Evolutionary conservation across 495 filamentous ascomycete genomes (phyloP), one percentile per base, ranked within the genome.

Genomic region (Penicillium psychrofluorescens): DNA sequence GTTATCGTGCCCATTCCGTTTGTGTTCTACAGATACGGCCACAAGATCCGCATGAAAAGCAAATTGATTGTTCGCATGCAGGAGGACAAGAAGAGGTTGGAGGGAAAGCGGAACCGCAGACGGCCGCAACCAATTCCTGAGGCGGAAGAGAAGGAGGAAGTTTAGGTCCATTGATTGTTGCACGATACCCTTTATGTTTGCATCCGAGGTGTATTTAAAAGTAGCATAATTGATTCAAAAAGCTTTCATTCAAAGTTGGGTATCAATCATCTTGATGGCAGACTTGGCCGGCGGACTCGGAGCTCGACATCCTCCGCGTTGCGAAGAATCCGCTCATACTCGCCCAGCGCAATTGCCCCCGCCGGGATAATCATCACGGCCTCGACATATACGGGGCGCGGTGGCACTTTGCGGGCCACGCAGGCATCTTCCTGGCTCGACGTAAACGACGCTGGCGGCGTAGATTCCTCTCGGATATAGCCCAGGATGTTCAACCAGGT

Each of bases 401-500:
- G 36, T 4, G 43, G 13, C 11, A 55, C 39, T 29, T 36, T 48
- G 30, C 27, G 8, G 44, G 36, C 2, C 22, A 22, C 22, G 22
- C 22, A 22, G 22, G 4, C 22, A 22, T 49, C 31, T 15, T 35
- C 31, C n/a, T 44, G 46, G 16, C 33, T 50, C 9, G 49, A 53
- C 9, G 40, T 32, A 30, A 49, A 54, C 6, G 55, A 59, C 8
- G 31, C 16, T 33, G 39, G 11, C 9, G 49, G 44, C 7, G 46
- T 29, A 6, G 13, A 13, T 6, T 46, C 32, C 11, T 58, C 57
- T 47, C 55, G 72, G 31, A 94, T 71, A 61, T 95, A 95, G 2
- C 91, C 92, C 41, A 95, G 75, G 0, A 96, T 76, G 61, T 95
- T 92, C 13, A 95, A 59, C 92, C 92, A 98, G 38, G 84, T 77